Base-by-base conservation (phyloP, 2,329 filamentous ascomycete species). In the Arthrinium puccinioides region DNA sequence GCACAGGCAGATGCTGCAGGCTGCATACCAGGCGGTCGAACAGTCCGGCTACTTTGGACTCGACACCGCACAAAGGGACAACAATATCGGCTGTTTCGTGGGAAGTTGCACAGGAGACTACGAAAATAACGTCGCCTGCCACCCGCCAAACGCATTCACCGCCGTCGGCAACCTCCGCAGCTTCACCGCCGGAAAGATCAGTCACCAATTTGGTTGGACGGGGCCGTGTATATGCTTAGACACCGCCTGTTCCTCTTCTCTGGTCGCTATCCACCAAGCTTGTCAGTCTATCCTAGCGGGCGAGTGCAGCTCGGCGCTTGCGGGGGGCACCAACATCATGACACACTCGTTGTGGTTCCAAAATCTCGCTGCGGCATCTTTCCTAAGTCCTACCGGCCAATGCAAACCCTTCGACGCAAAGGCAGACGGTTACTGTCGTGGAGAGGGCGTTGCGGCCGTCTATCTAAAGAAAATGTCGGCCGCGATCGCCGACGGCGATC, bases 341-440 rank as follows among this genome's bases (percentile, higher is more conserved):
- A 47, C 53, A 0, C 46, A 31, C 9, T 43, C 47, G 2, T 23
- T 49, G 6, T 43, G 36, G 33, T 42, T 44, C n/a, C 53, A 55
- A 13, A 46, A 51, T 35, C 35, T 54, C 6, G 37, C 49, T 6
- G 47, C 26, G 1, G 53, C 44, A 5, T 41, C 38, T n/a, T 56
- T 61, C 27, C 38, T 57, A 9, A 54, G 48, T 29, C 43, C 51
- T 2, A 50, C 45, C 3, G 49, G 51, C 4, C 45, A 44, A 9
- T 54, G 44, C 29, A 49, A 56, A 30, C 49, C 52, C 2, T 66
- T 61, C 34, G 67, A 69, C 36, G 42, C 50, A 1, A 42, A 46
- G 3, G 70, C 63, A 0, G 62, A 71, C 40, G 74, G 74, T 0
- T 78, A 76, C 41, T 72, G 64, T 9, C 57, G 72, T 3, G 72